A percentile compares a stretch with the other conserved stretches of the same genome.
Conservation (phyloP, 1,284 basidiomycete species). For the Ceratobasidium sp. region DNA sequence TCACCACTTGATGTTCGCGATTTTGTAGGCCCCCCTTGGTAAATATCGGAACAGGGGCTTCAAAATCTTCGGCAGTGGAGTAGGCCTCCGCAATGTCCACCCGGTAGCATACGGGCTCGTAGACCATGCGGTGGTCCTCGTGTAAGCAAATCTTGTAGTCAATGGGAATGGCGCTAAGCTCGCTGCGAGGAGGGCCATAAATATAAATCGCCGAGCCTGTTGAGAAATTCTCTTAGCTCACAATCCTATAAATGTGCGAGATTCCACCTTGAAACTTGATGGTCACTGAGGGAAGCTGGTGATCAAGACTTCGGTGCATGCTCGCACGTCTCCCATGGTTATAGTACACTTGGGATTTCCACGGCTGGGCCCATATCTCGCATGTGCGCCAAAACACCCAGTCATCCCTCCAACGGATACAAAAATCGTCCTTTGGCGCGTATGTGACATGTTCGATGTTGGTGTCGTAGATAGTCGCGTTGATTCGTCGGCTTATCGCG, state of each 20-base stretch:
- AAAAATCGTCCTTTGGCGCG: background rate
- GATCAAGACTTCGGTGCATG: background rate
- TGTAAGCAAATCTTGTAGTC: slow-evolving; percentile 17
- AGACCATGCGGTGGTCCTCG: background rate
- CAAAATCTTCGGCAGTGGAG: background rate
- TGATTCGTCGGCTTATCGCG: too few relatives aligned
- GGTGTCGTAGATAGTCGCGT: background rate
- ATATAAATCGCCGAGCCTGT: too few relatives aligned
- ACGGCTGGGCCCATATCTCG: background rate
- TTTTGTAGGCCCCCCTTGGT: slow-evolving; percentile 12
- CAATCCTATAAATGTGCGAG: too few relatives aligned
- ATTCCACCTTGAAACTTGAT: background rate
- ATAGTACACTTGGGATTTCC: background rate
- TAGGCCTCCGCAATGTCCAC: slow-evolving; percentile 9
- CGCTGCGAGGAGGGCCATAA: slow-evolving; percentile 8
- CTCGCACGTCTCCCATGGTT: background rate
- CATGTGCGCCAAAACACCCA: too few relatives aligned
- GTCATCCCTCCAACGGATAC: background rate
- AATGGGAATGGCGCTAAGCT: slow-evolving; percentile 4
- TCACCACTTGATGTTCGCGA: slow-evolving; percentile 22
- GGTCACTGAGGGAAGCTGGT: background rate
- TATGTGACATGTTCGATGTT: background rate
- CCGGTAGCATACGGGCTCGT: slow-evolving; percentile 3
- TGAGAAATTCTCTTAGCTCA: too few relatives aligned
- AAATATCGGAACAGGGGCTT: slow-evolving; percentile 17